Evolutionary conservation across 2,329 filamentous ascomycete species (phyloP).

Genomic region (Sordariomycetes sp.): DNA sequence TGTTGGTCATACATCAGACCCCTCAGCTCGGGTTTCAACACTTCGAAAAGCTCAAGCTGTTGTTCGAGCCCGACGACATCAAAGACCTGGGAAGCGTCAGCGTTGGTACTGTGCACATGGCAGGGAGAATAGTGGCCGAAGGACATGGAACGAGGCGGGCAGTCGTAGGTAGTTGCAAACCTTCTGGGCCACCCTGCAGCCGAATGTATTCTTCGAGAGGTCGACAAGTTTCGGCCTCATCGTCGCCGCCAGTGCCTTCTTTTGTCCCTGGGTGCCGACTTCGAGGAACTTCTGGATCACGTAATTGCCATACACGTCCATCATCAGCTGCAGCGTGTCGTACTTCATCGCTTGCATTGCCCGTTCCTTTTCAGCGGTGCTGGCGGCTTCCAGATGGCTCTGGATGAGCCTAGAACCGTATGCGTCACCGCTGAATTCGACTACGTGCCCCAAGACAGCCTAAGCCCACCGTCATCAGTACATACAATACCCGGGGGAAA

Average conservation of each 20-base stretch:
- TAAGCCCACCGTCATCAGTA: constrained; percentile 13
- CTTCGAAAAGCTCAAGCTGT: constrained; percentile 72
- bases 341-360: constrained; percentile 80
- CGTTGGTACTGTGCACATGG: not conserved
- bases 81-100: constrained; percentile 52
- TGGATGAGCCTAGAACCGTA: constrained; percentile 95
- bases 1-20: constrained; percentile 78
- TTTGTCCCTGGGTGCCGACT: constrained; percentile 88
- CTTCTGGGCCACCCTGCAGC: constrained; percentile 93
- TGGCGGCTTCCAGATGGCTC: constrained; percentile 80
- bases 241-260: constrained; percentile 71
- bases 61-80: constrained; percentile 89
- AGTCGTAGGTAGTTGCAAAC: constrained; percentile 27
- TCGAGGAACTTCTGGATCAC: constrained; percentile 98
- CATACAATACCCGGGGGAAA: not conserved
- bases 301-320: constrained; percentile 95
- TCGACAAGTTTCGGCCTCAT: constrained; percentile 80
- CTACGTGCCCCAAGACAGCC: constrained; percentile 79
- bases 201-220: constrained; percentile 81
- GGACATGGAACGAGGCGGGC: not conserved
- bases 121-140: not conserved
- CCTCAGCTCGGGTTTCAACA: constrained; percentile 67
- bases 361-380: constrained; percentile 89
- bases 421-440: constrained; percentile 93
- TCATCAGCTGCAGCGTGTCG: constrained; percentile 83